phyloP scores from a whole-genome alignment of 2,329 filamentous ascomycete genomes.

The Sclerotinia spermophila region DNA sequence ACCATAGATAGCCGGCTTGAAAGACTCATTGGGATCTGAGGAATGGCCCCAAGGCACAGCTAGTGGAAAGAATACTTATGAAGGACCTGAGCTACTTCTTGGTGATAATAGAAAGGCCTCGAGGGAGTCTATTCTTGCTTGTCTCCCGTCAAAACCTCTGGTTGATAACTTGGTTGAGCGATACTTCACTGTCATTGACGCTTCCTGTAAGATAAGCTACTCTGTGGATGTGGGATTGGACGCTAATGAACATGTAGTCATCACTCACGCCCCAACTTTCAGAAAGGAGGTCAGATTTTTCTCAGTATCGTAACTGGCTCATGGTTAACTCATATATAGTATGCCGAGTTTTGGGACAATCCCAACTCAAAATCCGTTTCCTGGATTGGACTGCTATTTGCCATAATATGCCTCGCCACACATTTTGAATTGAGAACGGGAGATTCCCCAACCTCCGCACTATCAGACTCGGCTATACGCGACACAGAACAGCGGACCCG shows the following conservation, averaged over 20 bases:
- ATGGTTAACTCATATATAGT: slow-evolving; percentile 26
- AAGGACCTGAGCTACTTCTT: slow-evolving; percentile 29
- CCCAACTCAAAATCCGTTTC: slow-evolving; percentile 40
- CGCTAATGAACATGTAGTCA: slow-evolving; percentile 11
- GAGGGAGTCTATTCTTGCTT: slow-evolving; percentile 46
- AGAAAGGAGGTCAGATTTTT: slow-evolving; percentile 39
- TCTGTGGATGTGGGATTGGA: background rate
- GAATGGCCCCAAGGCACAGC: slow-evolving; percentile 6
- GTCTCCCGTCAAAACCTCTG: slow-evolving; percentile 46
- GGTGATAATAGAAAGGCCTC: slow-evolving; percentile 31
- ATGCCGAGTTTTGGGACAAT: slow-evolving; percentile 34
- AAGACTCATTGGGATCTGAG: slow-evolving; percentile 48
- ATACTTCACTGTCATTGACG: slow-evolving; percentile 50
- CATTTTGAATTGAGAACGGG: slow-evolving; percentile 16
- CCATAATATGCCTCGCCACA: slow-evolving; percentile 19
- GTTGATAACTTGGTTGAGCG: slow-evolving; percentile 49
- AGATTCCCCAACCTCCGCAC: slow-evolving; percentile 32
- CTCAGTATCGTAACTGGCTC: background rate
- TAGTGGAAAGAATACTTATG: background rate
- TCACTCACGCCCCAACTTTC: slow-evolving; percentile 51
- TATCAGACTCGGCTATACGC: slow-evolving; percentile 44
- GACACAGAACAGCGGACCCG: slow-evolving; percentile 43
- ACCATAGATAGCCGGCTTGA: slow-evolving; percentile 57
- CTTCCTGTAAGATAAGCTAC: slow-evolving; percentile 46
- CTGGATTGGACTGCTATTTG: slow-evolving; percentile 51